Evolutionary conservation across 2,329 filamentous ascomycete species (phyloP).

Genomic region (Apiospora koreana): DNA sequence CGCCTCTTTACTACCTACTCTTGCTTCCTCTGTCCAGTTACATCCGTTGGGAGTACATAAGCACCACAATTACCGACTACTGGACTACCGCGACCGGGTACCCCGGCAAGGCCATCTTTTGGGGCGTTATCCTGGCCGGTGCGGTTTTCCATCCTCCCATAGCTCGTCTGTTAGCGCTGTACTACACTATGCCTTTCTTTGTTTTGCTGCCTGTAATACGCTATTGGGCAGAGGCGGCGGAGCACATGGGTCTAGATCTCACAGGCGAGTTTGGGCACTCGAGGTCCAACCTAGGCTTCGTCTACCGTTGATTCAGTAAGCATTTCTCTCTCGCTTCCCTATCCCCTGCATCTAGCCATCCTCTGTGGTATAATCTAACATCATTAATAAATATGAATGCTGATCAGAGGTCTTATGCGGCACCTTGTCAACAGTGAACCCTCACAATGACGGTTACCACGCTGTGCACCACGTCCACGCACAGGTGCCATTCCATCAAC

Average conservation of each 20-base stretch:
- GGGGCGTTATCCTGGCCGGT: background rate
- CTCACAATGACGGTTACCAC: background rate
- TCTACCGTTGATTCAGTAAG: background rate
- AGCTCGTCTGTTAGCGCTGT: background rate
- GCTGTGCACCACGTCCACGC: constrained; percentile 1
- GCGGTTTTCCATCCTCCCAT: background rate
- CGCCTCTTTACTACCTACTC: background rate
- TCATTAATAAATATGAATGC: background rate
- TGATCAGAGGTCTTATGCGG: background rate
- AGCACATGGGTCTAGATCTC: background rate
- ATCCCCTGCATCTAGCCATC: no score
- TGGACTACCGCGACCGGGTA: background rate
- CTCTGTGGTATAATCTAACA: background rate
- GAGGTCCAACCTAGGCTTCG: background rate
- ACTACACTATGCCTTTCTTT: background rate
- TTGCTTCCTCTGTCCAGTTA: background rate
- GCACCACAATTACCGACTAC: constrained; percentile 1
- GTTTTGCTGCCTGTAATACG: background rate
- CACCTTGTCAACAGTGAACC: background rate
- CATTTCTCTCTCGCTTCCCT: no score
- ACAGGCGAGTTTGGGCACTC: background rate
- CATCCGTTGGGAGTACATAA: background rate
- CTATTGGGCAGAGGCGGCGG: constrained; percentile 1
- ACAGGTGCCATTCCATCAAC: background rate
- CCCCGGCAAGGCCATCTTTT: background rate